These are phyloP conservation scores for Akanthomyces uredinophilus DNA, from an alignment of 2,329 filamentous ascomycete species.

Conservation along the genomic window DNA sequence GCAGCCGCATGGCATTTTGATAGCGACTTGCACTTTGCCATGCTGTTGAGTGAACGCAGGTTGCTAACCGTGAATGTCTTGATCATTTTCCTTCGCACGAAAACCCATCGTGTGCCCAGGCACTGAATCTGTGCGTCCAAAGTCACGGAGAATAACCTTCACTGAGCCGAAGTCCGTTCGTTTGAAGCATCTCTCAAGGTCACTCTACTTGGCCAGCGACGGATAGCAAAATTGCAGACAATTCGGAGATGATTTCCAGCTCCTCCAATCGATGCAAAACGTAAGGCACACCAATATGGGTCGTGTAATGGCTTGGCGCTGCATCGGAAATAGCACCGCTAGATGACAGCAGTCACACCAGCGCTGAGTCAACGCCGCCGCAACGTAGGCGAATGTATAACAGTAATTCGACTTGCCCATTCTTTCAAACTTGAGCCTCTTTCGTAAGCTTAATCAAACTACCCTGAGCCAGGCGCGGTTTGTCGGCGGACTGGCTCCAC, in stretches of 20 bases:
- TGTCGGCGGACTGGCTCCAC: not conserved
- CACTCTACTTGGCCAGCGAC: not conserved
- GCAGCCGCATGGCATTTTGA: constrained; percentile 2
- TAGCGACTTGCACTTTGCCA: not conserved
- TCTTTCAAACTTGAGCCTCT: not conserved
- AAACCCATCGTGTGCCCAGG: no score
- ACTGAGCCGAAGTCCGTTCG: not conserved
- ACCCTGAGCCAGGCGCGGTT: not conserved
- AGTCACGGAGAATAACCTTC: not conserved
- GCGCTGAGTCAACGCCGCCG: not conserved
- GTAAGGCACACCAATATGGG: no score
- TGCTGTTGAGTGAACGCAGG: not conserved
- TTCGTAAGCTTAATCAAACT: not conserved
- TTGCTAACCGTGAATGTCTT: not conserved
- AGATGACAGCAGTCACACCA: not conserved
- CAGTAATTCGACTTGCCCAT: not conserved
- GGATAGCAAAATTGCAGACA: not conserved
- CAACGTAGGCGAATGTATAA: not conserved
- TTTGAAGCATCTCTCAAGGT: not conserved
- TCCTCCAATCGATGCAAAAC: no score
- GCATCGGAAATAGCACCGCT: not conserved
- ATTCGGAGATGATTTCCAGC: no score
- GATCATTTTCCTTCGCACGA: no score
- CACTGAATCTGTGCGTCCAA: not conserved
- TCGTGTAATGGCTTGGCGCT: not conserved